These are phyloP conservation scores for Tetrapisispora taiwanensis DNA, from an alignment of 805 yeast species.

Conservation along the genomic window DNA sequence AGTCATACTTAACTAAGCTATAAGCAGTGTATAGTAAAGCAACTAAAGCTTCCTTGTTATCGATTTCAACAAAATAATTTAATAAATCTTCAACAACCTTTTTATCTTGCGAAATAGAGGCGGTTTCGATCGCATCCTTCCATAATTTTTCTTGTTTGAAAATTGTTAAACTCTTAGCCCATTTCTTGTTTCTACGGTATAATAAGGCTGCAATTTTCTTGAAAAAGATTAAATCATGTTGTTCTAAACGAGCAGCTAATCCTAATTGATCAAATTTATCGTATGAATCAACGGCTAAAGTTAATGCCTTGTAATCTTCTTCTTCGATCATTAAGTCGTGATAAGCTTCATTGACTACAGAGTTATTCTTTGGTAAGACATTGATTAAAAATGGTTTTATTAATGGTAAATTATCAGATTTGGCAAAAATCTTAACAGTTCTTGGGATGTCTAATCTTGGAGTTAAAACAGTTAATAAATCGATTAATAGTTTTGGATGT, in stretches of 20 bases:
- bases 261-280: conserved; percentile 90
- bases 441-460: conserved; percentile 91
- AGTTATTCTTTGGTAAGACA: conserved; percentile 80
- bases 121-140: conserved; percentile 90
- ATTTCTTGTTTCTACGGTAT: conserved; percentile 90
- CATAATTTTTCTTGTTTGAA: conserved; percentile 88
- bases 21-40: conserved; percentile 84
- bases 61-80: conserved; percentile 90
- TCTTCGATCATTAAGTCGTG: conserved; percentile 94
- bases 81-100: conserved; percentile 84
- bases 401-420: conserved; percentile 91
- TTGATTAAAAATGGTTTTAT: conserved; percentile 90
- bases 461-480: conserved; percentile 69
- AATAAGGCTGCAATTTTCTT: conserved; percentile 92
- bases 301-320: conserved; percentile 85
- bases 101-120: conserved; percentile 64
- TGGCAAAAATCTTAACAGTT: conserved; percentile 88
- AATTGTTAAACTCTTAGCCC: conserved; percentile 78
- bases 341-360: conserved; percentile 88
- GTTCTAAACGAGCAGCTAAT: conserved; percentile 85
- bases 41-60: conserved; percentile 89
- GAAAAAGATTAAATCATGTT: conserved; percentile 83
- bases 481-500: conserved; percentile 85
- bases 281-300: conserved; percentile 76
- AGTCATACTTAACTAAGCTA: conserved; percentile 67